Evolutionary conservation across 2,329 filamentous ascomycete genomes (phyloP), one percentile per base, ranked within the genome.

Genomic region (Aspergillus aculeatinus): DNA sequence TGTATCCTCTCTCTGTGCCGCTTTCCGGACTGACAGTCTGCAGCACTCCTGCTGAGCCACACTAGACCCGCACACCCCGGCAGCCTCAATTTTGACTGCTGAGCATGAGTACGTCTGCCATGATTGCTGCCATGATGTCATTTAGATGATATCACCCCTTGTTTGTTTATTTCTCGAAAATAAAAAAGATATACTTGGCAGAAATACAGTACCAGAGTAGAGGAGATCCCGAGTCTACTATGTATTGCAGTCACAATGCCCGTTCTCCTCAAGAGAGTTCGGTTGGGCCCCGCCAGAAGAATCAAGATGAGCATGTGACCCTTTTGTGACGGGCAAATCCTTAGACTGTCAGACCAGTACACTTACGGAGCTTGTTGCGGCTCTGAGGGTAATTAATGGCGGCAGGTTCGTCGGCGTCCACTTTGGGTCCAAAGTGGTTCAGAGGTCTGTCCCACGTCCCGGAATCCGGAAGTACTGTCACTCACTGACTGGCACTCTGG

Each of bases 361-460:
- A 3, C 6, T 16, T 35, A 35, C 33, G 50, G 39, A 53, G 39
- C 27, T 44, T 53, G 57, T 35, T 67, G 64, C 64, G 65, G 65
- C 65, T 67, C 65, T 66, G 31, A 53, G 61, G 12, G 14, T 55
- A 54, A 57, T 31, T 53, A 55, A 50, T 42, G 53, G 33, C 12
- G 11, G 33, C 33, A 35, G 33, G 33, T 35, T 35, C 56, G 51
- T 57, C 55, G 65, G 58, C 60, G 52, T 60, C 53, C 59, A 49
- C 51, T 62, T 63, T 60, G 59, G 60, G 58, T 6, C 16, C 61
- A 58, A 59, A 55, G 57, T 53, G 63, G 65, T 63, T 64, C 62
- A 55, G 11, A 29, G 27, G 27, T 9, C 57, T 54, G 58, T 55
- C 50, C 58, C 48, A 51, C 27, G 57, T 61, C 59, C 12, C 65